Conservation (phyloP, 768 basidiomycete species). For the Lactarius evosmus region DNA sequence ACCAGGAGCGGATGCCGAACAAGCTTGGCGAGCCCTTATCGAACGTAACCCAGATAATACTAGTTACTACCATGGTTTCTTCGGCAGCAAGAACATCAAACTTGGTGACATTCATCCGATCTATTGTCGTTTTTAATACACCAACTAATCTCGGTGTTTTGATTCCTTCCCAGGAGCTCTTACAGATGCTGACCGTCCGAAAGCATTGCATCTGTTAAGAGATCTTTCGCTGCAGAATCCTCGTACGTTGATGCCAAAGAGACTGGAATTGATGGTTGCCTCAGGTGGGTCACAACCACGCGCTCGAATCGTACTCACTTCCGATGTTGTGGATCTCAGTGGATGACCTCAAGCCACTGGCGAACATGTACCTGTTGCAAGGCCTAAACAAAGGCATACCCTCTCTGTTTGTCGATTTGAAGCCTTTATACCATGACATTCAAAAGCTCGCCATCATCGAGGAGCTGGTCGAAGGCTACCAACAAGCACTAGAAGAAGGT, state of each 20-base stretch:
- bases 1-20: constrained; percentile 64
- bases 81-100: constrained; percentile 61
- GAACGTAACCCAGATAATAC: constrained; percentile 83
- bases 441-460: constrained; percentile 68
- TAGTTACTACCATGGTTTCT: constrained; percentile 74
- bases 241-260: constrained; percentile 63
- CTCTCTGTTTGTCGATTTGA: constrained; percentile 89
- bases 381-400: constrained; percentile 85
- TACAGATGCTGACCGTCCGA: constrained; percentile 47
- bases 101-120: constrained; percentile 48
- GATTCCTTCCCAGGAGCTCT: constrained; percentile 35
- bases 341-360: constrained; percentile 63
- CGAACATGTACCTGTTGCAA: constrained; percentile 61
- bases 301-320: background rate
- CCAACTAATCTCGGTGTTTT: background rate
- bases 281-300: constrained; percentile 37
- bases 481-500: constrained; percentile 37
- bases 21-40: constrained; percentile 77
- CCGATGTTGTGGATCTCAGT: constrained; percentile 38
- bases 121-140: background rate
- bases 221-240: constrained; percentile 63
- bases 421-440: constrained; percentile 67
- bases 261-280: constrained; percentile 69
- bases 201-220: constrained; percentile 55
- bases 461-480: constrained; percentile 56